Conservation (phyloP, 1,284 basidiomycete genomes). For the Apiotrichum domesticum region DNA sequence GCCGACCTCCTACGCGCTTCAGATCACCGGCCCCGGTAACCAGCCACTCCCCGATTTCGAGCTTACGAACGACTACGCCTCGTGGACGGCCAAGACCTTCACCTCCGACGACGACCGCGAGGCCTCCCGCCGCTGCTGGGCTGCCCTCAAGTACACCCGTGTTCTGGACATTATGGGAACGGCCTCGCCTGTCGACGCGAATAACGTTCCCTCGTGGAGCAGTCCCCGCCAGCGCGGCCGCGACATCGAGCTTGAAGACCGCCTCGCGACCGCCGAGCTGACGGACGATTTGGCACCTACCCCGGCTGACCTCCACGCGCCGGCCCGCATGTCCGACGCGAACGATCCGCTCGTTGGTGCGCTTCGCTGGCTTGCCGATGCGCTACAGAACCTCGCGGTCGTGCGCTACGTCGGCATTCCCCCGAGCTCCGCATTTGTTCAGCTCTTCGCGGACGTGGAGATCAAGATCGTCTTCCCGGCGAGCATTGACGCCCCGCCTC, state of each 20-base stretch:
- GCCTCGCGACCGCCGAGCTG: background rate
- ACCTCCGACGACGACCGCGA: background rate
- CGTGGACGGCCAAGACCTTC: background rate
- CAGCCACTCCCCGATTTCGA: background rate
- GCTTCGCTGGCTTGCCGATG: conserved; percentile 1
- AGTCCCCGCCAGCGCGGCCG: background rate
- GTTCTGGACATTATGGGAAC: background rate
- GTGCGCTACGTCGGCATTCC: background rate
- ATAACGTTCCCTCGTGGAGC: background rate
- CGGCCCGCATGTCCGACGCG: background rate
- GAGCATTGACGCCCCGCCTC: background rate
- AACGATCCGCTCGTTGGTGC: background rate
- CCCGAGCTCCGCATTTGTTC: background rate
- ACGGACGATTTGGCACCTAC: background rate
- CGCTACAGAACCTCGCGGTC: conserved; percentile 1
- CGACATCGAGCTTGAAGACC: background rate
- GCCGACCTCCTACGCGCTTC: background rate
- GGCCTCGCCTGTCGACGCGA: background rate
- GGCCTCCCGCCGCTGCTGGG: background rate
- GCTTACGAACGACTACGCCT: background rate
- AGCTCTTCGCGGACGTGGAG: background rate
- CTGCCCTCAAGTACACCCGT: background rate
- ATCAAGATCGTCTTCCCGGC: background rate
- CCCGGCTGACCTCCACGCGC: background rate
- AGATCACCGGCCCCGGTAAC: background rate